Percentiles rank a stretch among this genome's conserved stretches.
These are phyloP conservation scores for Podaxis sp. DNA, from an alignment of 768 basidiomycete genomes.

Conservation along the genomic window DNA sequence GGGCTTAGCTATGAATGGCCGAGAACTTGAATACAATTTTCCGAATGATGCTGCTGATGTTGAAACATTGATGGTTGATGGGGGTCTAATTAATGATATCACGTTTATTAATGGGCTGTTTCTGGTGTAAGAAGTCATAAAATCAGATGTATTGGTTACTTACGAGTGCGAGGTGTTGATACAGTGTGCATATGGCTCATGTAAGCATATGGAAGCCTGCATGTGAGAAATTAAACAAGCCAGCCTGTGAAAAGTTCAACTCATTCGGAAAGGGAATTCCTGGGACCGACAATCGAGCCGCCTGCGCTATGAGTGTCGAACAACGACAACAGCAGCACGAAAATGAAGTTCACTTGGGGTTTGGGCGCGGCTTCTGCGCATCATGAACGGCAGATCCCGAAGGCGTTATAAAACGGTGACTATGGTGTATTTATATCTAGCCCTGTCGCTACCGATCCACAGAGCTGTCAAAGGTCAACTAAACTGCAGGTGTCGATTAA, in stretches of 20 bases:
- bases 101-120: neutral
- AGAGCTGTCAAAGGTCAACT: too few relatives aligned
- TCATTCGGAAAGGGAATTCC: neutral
- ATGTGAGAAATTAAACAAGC: neutral
- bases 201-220: neutral
- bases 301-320: too few relatives aligned
- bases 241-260: neutral
- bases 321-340: too few relatives aligned
- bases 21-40: conserved; percentile 1
- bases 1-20: neutral
- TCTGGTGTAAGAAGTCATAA: neutral
- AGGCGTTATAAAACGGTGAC: neutral
- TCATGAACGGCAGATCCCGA: neutral
- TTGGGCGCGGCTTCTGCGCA: neutral
- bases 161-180: neutral
- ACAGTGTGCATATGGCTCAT: neutral
- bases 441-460: neutral
- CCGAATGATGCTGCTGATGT: conserved; percentile 4
- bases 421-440: neutral
- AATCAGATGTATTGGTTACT: neutral
- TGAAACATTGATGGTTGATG: conserved; percentile 8
- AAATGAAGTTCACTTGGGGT: too few relatives aligned
- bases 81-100: neutral
- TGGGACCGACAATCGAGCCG: too few relatives aligned
- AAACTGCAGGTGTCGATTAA: too few relatives aligned